Percentiles rank a stretch among this genome's conserved stretches.
Conservation (phyloP, 2,329 filamentous ascomycete species). For the Xylariaceae sp. region DNA sequence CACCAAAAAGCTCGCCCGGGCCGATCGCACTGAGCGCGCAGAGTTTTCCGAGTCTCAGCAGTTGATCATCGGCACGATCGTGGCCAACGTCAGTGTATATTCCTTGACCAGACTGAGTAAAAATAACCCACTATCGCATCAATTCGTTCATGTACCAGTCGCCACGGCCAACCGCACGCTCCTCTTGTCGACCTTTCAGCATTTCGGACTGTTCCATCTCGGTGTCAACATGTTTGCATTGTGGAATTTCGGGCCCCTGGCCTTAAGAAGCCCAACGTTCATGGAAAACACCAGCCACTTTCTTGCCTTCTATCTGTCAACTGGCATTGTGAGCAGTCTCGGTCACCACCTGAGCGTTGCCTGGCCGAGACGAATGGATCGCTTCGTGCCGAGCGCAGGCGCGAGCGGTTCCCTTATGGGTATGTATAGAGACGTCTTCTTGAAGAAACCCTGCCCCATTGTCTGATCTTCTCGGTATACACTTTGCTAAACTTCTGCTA, state of each 20-base stretch:
- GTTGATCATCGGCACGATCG: slow-evolving; percentile 9
- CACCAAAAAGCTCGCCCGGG: too few species aligned
- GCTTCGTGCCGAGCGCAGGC: slow-evolving; percentile 7
- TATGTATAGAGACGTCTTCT: too few species aligned
- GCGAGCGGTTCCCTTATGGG: slow-evolving; percentile 23
- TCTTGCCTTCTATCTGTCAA: slow-evolving; percentile 24
- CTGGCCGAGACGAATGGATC: slow-evolving; percentile 10
- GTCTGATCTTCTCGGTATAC: too few species aligned
- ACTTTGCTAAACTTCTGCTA: too few species aligned
- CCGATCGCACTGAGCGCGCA: slow-evolving; percentile 4
- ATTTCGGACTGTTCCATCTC: slow-evolving; percentile 15
- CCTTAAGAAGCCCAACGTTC: slow-evolving; percentile 12
- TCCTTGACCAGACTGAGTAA: slow-evolving; percentile 4
- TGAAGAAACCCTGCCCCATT: too few species aligned
- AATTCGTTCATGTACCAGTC: slow-evolving; percentile 15
- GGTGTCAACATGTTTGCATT: slow-evolving; percentile 19
- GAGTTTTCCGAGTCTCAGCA: slow-evolving; percentile 9
- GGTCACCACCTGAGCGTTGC: slow-evolving; percentile 15
- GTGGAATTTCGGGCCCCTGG: slow-evolving; percentile 8
- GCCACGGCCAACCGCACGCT: slow-evolving; percentile 18
- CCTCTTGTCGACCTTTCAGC: slow-evolving; percentile 23
- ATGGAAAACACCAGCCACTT: slow-evolving; percentile 17
- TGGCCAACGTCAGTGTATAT: slow-evolving; percentile 10
- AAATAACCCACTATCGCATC: too few species aligned
- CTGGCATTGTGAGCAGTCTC: slow-evolving; percentile 20